A percentile compares a stretch with the other conserved stretches of the same genome.
Conservation (phyloP, 345 rosid species). For the Sisymbrium altissimum region DNA sequence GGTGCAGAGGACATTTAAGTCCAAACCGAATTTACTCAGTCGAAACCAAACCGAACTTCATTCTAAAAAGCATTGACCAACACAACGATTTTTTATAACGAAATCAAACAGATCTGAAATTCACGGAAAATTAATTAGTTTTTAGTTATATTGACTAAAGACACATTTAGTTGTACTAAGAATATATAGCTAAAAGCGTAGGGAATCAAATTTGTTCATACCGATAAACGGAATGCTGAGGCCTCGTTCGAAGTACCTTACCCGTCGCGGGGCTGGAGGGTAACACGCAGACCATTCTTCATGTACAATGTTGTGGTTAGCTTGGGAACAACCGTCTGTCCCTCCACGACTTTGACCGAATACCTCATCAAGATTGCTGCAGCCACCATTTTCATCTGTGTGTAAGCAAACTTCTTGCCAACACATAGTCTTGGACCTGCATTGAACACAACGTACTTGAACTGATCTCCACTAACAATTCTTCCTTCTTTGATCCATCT, state of each 20-base stretch:
- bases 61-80: neutral
- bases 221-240: neutral
- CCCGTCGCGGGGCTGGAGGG: slow-evolving; percentile 40
- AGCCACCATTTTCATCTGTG: slow-evolving; percentile 89
- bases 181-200: neutral
- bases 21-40: neutral
- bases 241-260: neutral
- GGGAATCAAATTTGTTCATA: neutral
- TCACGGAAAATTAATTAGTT: neutral
- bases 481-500: slow-evolving; percentile 63
- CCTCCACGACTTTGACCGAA: slow-evolving; percentile 47
- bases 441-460: slow-evolving; percentile 72
- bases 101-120: neutral
- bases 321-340: slow-evolving; percentile 55
- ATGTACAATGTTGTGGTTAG: slow-evolving; percentile 68
- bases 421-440: slow-evolving; percentile 72
- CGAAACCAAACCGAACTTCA: neutral
- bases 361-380: slow-evolving; percentile 59
- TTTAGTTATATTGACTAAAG: neutral
- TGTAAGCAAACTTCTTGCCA: slow-evolving; percentile 73
- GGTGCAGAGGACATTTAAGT: neutral
- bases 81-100: neutral
- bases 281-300: slow-evolving; percentile 61
- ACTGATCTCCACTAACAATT: slow-evolving; percentile 53
- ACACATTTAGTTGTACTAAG: neutral